phyloP scores from a whole-genome alignment of 2,329 filamentous ascomycete genomes.

The Arthrocladium fulminans region DNA sequence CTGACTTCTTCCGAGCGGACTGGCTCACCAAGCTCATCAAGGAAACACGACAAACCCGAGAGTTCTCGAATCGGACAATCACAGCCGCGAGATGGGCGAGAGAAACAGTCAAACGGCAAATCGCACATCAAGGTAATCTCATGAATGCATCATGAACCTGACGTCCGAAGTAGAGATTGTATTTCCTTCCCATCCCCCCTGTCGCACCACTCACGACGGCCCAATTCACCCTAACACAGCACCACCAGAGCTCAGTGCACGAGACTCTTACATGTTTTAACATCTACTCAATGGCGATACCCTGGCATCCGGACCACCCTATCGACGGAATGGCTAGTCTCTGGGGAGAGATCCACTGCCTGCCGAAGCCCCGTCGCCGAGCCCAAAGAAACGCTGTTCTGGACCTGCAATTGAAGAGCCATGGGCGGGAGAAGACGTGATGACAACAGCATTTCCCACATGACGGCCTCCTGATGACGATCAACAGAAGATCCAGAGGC shows the following conservation, averaged over 20 bases:
- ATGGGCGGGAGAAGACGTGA: too few relatives aligned
- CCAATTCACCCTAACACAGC: background rate
- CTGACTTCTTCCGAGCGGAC: slow-evolving; percentile 75
- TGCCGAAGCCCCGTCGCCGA: background rate
- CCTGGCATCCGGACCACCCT: background rate
- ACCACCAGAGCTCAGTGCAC: background rate
- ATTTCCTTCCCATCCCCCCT: background rate
- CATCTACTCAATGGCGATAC: background rate
- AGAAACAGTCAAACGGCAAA: slow-evolving; percentile 91
- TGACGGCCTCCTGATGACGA: too few relatives aligned
- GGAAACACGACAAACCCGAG: slow-evolving; percentile 81
- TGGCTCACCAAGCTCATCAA: slow-evolving; percentile 87
- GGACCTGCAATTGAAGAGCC: background rate
- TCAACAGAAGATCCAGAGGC: background rate
- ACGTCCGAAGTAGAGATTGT: slow-evolving; percentile 8
- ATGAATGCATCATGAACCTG: slow-evolving; percentile 23
- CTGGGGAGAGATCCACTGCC: background rate
- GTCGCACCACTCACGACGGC: slow-evolving; percentile 4
- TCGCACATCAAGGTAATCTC: slow-evolving; percentile 24
- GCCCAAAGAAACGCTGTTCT: background rate
- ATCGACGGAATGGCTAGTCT: background rate
- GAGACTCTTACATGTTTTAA: background rate
- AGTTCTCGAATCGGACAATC: slow-evolving; percentile 74
- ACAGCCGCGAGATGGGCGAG: slow-evolving; percentile 95
- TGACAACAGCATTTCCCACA: too few relatives aligned